Base-by-base conservation (phyloP, 2,329 filamentous ascomycete genomes). In the Didymella pinodella region DNA sequence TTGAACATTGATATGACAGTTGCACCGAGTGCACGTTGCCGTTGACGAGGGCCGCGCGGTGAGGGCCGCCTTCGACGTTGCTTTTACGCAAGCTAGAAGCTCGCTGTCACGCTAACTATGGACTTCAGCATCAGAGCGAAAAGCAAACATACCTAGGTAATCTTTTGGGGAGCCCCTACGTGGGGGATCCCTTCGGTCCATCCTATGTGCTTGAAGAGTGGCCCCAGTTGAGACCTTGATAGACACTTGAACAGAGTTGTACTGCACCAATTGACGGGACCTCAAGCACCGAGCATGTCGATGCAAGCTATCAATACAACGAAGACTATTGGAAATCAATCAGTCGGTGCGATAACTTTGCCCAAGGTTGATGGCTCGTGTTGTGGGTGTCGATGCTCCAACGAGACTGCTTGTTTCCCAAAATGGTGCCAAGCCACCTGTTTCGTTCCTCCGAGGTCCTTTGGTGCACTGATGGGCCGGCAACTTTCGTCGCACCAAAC, bases 381-480 rank as follows among this genome's bases (percentile, higher is more conserved):
- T n/a, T 5, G 14, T 41, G 51, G 12, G 29, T 18, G 32, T 43
- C 22, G 45, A 5, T 16, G 40, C 16, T 41, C 20, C 38, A 41
- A 41, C 16, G 3, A 41, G 20, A 22, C 11, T 2, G 10, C 38
- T 38, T n/a, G 26, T 16, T 25, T 38, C 32, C 38, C 29, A 12
- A 36, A 44, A 28, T 18, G 20, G 18, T 53, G 48, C 22, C 43
- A 52, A 50, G 41, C 40, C 20, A 10, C 18, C 32, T 44, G 18
- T 40, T 49, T 45, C 31, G 38, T 3, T 48, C 18, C 36, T 31
- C 2, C 8, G 11, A 29, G 28, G 28, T 29, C 28, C 40, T 40
- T 34, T 8, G 40, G 46, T 29, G 5, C 11, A 32, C 7, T 8
- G 36, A 40, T 18, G 8, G 1, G 36, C 3, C 36, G 36, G 12